Evolutionary conservation across 768 basidiomycete species (phyloP).

Genomic region (Amylocystis lapponica): DNA sequence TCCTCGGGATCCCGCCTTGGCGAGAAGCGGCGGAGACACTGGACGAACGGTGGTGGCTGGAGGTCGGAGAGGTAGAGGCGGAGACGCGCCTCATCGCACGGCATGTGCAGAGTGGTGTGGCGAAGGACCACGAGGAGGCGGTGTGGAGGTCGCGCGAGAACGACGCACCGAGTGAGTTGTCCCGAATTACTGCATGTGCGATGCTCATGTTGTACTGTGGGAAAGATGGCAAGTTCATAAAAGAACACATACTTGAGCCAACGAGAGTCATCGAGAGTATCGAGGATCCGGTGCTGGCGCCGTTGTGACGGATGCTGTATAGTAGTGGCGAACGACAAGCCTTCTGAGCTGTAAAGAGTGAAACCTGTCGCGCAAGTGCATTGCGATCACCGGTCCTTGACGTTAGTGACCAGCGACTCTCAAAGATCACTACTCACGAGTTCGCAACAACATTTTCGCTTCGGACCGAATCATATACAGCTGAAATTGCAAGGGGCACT

Average conservation of each 20-base stretch:
- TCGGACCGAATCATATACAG: no score
- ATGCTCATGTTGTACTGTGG: neutral
- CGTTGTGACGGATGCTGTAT: neutral
- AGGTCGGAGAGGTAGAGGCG: constrained; percentile 51
- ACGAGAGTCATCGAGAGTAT: constrained; percentile 38
- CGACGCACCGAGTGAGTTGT: constrained; percentile 18
- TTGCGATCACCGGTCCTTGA: no score
- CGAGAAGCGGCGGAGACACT: constrained; percentile 51
- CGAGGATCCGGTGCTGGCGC: constrained; percentile 30
- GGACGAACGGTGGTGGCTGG: constrained; percentile 77
- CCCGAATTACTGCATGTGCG: neutral
- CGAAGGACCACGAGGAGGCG: constrained; percentile 58
- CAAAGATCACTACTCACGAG: no score
- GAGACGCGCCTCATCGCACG: constrained; percentile 56
- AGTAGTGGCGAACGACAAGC: no score
- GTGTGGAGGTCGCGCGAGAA: constrained; percentile 69
- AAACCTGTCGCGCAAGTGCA: no score
- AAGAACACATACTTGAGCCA: constrained; percentile 32
- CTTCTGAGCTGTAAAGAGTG: neutral
- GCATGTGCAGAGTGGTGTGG: constrained; percentile 76
- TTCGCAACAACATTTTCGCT: no score
- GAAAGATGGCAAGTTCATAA: constrained; percentile 41
- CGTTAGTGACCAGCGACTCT: no score
- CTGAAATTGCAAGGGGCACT: no score
- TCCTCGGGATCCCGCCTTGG: constrained; percentile 76